A percentile compares a stretch with the other conserved stretches of the same genome.
Conservation (phyloP, 2,329 filamentous ascomycete species). For the Nemania sp. region DNA sequence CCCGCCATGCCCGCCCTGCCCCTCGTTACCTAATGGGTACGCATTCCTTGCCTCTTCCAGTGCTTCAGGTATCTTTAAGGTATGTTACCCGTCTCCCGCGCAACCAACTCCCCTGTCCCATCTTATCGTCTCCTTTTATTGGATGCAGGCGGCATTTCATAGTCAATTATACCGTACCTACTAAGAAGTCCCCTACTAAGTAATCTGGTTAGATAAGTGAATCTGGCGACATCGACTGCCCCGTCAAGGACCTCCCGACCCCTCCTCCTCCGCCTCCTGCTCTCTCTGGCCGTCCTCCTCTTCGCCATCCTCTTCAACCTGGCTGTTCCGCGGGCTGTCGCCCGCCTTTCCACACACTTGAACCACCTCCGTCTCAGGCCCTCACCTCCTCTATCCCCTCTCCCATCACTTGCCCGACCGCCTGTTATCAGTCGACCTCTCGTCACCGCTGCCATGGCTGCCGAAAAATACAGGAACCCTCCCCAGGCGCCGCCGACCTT, state of each 20-base stretch:
- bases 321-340: constrained; percentile 65
- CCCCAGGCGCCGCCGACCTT: constrained; percentile 80
- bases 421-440: constrained; percentile 37
- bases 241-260: constrained; percentile 34
- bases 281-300: constrained; percentile 57
- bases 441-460: constrained; percentile 65
- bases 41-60: too few species aligned
- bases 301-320: constrained; percentile 63
- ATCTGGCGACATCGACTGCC: constrained; percentile 43
- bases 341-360: constrained; percentile 62
- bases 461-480: constrained; percentile 70
- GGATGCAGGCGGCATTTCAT: constrained; percentile 20
- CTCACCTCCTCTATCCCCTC: constrained; percentile 40
- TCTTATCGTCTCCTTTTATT: constrained; percentile 24
- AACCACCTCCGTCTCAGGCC: constrained; percentile 55
- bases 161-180: too few species aligned
- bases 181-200: too few species aligned
- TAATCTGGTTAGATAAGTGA: constrained; percentile 23
- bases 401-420: constrained; percentile 31
- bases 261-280: constrained; percentile 51
- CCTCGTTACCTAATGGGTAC: constrained; percentile 12
- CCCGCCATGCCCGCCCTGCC: constrained; percentile 1
- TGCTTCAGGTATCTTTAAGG: too few species aligned
- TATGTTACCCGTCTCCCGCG: background rate
- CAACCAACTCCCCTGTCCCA: background rate